A percentile compares a stretch with the other conserved stretches of the same genome.
These are phyloP conservation scores for Pyrenula aspistea DNA, from an alignment of 495 filamentous ascomycete species.

Conservation along the genomic window DNA sequence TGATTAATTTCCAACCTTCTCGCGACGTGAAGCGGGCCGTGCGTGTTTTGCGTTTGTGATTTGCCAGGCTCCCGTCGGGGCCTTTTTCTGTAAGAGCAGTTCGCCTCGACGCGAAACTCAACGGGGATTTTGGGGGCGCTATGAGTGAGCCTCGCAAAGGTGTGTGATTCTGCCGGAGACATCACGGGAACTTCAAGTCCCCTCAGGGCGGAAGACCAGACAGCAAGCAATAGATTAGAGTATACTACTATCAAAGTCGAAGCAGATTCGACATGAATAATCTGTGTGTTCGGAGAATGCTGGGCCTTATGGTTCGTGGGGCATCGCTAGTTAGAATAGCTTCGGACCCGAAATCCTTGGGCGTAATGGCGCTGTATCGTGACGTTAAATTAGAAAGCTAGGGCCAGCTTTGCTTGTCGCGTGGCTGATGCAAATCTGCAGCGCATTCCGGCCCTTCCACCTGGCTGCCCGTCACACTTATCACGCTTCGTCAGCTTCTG, in stretches of 20 bases:
- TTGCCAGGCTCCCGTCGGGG: background rate
- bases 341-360: too few relatives aligned
- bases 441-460: background rate
- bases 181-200: too few relatives aligned
- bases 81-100: background rate
- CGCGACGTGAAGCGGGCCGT: background rate
- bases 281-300: too few relatives aligned
- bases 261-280: too few relatives aligned
- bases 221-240: too few relatives aligned
- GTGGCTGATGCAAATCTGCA: background rate
- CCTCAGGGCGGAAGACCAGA: too few relatives aligned
- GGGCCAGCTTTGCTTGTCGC: background rate
- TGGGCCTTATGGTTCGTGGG: too few relatives aligned
- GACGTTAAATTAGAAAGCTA: background rate
- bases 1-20: background rate
- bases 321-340: too few relatives aligned
- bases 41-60: background rate
- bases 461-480: too few relatives aligned
- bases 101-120: background rate
- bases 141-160: background rate
- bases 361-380: background rate
- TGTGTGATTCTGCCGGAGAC: too few relatives aligned
- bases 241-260: too few relatives aligned
- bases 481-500: background rate
- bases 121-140: background rate